phyloP scores from a whole-genome alignment of 2,329 filamentous ascomycete species.

The Monilinia fructicola region DNA sequence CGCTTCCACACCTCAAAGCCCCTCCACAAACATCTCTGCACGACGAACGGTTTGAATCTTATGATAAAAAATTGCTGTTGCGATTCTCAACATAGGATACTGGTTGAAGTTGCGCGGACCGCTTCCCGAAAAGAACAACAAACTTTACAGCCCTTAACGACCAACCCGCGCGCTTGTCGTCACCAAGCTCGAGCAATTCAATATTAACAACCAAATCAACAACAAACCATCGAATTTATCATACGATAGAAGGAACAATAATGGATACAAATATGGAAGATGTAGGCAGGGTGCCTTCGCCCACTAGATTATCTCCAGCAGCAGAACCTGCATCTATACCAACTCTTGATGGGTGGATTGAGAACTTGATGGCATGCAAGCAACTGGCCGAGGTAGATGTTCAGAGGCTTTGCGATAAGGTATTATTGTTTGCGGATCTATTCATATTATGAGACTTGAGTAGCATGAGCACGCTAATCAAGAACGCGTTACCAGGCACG shows the following conservation, averaged over 20 bases:
- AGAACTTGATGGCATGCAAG: conserved; percentile 97
- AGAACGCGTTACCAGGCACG: conserved; percentile 63
- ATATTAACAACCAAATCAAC: conserved; percentile 28
- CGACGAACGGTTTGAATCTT: conserved; percentile 15
- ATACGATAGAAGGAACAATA: conserved; percentile 28
- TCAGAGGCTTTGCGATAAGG: conserved; percentile 96
- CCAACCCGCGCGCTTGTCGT: conserved; percentile 30
- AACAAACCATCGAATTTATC: conserved; percentile 20
- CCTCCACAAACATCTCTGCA: conserved; percentile 21
- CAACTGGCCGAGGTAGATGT: conserved; percentile 94
- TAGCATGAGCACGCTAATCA: conserved; percentile 19
- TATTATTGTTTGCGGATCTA: conserved; percentile 47
- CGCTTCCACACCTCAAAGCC: conserved; percentile 18
- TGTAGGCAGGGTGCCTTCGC: conserved; percentile 79
- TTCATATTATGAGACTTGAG: conserved; percentile 17
- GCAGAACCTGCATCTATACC: conserved; percentile 87
- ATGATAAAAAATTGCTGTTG: conserved; percentile 13
- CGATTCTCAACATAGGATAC: conserved; percentile 20
- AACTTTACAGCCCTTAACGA: conserved; percentile 13
- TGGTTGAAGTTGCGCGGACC: conserved; percentile 20
- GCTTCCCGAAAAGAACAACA: conserved; percentile 20
- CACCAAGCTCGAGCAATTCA: conserved; percentile 35
- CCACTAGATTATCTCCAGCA: conserved; percentile 71
- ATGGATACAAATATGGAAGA: conserved; percentile 99
- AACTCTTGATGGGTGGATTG: conserved; percentile 96